These are phyloP conservation scores for Sugiyamaella lignohabitans DNA, from an alignment of 805 yeast species.

Conservation along the genomic window DNA sequence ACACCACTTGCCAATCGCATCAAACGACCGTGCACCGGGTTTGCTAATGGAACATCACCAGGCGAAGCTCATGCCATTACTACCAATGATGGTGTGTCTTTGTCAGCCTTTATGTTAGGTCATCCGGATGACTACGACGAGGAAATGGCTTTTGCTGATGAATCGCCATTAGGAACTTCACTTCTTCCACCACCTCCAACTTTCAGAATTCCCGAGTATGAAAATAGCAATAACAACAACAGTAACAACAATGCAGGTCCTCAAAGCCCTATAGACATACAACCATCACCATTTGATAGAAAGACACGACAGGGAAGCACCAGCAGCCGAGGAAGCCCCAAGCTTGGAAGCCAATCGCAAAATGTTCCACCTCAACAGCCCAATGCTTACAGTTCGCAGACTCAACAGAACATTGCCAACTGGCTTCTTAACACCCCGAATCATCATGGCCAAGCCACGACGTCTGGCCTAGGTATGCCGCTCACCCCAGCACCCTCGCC, in stretches of 20 bases:
- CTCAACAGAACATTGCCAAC: slow-evolving; percentile 5
- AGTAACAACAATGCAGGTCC: too few species aligned
- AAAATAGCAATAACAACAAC: neutral
- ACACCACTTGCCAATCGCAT: slow-evolving; percentile 4
- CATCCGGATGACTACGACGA: slow-evolving; percentile 7
- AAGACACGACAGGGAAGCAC: too few species aligned
- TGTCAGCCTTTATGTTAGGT: slow-evolving; percentile 6
- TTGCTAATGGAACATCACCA: too few species aligned
- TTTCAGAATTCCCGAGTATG: neutral
- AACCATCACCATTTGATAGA: slow-evolving; percentile 4
- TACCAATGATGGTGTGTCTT: too few species aligned
- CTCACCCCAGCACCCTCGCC: slow-evolving; percentile 10
- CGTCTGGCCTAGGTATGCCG: neutral
- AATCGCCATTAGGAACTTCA: neutral
- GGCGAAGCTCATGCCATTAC: neutral
- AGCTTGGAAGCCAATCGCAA: too few species aligned
- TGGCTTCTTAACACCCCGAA: slow-evolving; percentile 11
- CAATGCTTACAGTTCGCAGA: neutral
- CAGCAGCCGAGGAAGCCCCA: neutral
- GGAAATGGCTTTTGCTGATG: slow-evolving; percentile 4
- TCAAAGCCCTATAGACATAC: too few species aligned
- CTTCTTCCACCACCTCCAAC: neutral
- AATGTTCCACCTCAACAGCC: neutral
- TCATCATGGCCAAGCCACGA: too few species aligned
- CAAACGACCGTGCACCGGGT: too few species aligned